phyloP scores from a whole-genome alignment of 2,329 filamentous ascomycete species.

The Didymella exigua region DNA sequence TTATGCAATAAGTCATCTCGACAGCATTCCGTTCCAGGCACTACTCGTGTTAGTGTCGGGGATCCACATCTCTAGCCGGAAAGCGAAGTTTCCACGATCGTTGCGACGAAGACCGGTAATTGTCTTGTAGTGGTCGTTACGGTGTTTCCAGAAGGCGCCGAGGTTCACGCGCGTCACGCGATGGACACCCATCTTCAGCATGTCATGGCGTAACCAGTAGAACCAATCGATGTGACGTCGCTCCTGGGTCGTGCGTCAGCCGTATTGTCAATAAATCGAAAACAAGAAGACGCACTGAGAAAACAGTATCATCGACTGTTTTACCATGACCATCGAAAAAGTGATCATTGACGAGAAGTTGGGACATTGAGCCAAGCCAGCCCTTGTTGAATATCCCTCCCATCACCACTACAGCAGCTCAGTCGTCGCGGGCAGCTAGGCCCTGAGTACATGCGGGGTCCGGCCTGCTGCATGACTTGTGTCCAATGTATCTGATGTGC shows the following conservation, averaged over 20 bases:
- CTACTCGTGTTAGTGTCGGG: slow-evolving; percentile 13
- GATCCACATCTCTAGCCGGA: slow-evolving; percentile 25
- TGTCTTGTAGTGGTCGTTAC: slow-evolving; percentile 9
- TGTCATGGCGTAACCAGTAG: slow-evolving; percentile 2
- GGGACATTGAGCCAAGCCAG: slow-evolving; percentile 21
- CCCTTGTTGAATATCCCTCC: slow-evolving; percentile 9
- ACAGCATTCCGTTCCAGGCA: slow-evolving; percentile 4
- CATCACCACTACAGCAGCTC: slow-evolving; percentile 11
- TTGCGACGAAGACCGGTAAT: slow-evolving; percentile 10
- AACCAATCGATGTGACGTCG: slow-evolving; percentile 23
- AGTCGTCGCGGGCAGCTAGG: slow-evolving; percentile 14
- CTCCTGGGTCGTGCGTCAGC: background rate
- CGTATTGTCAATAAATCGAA: background rate
- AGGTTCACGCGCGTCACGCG: slow-evolving; percentile 12
- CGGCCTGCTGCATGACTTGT: slow-evolving; percentile 15
- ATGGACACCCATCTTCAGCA: slow-evolving; percentile 13
- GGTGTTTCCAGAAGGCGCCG: slow-evolving; percentile 20
- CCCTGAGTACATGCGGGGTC: slow-evolving; percentile 26
- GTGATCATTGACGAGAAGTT: slow-evolving; percentile 1
- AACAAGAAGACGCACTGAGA: background rate
- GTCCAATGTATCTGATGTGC: slow-evolving; percentile 28
- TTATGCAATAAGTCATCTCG: background rate
- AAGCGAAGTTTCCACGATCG: background rate
- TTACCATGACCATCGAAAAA: background rate
- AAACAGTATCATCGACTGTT: background rate